Evolutionary conservation across 148 eudicot genomes (phyloP), one percentile per base, ranked within the genome.

Genomic region (Dianthus caryophyllus): DNA sequence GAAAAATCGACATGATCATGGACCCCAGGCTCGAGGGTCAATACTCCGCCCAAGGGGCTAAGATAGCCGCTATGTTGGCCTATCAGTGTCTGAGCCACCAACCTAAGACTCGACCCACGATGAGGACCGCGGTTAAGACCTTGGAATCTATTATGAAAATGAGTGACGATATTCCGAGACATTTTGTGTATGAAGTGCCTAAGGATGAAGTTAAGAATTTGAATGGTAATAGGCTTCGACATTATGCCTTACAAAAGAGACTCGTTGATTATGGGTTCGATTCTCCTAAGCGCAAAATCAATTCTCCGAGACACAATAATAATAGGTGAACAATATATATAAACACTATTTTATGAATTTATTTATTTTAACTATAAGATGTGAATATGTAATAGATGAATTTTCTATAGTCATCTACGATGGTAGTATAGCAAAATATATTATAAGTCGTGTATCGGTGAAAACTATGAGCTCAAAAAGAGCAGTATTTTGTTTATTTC

Each of bases 11-110:
- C 27, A 48, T 62, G 18, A 61, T 85, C 21, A 85, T 88, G 82
- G 95, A 88, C 73, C 76, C 79, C 0, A 74, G 81, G 68, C 80
- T 88, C 0, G 90, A 88, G 68, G 95, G 90, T 0, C 83, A 85
- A 26, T 88, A 81, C 76, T 84, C 90, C 13, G 20, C 58, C 0
- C 63, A 75, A 73, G 90, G 85, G 18, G 85, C 87, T 1, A 83
- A 77, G 66, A 76, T 72, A 63, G 82, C 75, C 2, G 82, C 87
- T 14, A 64, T 72, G 65, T 48, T 86, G 74, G 84, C 90, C 47
- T 78, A 76, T 67, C 90, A 80, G 52, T 86, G 87, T 75, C 53
- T 86, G 36, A 79, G 81, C 78, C 82, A 78, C 61, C 64, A 75
- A 10, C 80, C 86, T 2, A 82, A 74, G 75, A 36, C 61, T 9